Evolutionary conservation across 2,329 filamentous ascomycete genomes (phyloP), one percentile per base, ranked within the genome.

Genomic region (Chrysosporium keratinophilum): DNA sequence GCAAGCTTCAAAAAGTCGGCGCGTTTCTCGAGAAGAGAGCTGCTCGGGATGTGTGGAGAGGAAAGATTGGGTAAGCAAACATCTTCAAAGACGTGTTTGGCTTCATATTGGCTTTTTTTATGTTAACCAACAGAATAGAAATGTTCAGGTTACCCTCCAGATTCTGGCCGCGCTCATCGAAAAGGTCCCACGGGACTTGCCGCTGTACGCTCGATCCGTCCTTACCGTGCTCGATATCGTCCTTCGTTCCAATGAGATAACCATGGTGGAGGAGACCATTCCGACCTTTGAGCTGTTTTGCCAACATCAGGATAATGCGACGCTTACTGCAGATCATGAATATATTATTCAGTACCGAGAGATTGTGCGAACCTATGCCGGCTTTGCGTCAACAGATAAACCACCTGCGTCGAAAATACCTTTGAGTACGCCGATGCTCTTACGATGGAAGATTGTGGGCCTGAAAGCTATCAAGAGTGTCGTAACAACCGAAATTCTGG

Each of bases 1-100:
- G 87, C 71, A 98, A 97, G 78, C 83, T 97, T 63, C 88, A 93
- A 65, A 98, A 98, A 73, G 90, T 98, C 61, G 89, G 88, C 69
- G 83, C 83, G 62, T 98, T 96, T 67, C 78, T 98, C 60, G 90
- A 97, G 74, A 94, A 91, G 76, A 88, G 91, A 75, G 93, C 88
- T 19, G 87, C 87, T 57, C 85, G 83, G 65, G 93, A 98, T 75
- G 88, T 96, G 60, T 94, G 85, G 82, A 86, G 87, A 66, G 80
- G 82, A 69, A 84, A 88, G 65, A 87, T 93, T 66, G 90, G 90
- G 86, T 94, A 75, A 64, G 79, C 74, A n/a, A 45, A 51, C 14
- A n/a, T 63, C 43, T 39, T 11, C 9, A n/a, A 17, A 46, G 45
- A 12, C 20, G 41, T 33, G 50, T 31, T 39, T 52, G 41, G 4